A percentile compares a stretch with the other conserved stretches of the same genome.
Conservation (phyloP, 768 basidiomycete species). For the Daedaleopsis sinensis region DNA sequence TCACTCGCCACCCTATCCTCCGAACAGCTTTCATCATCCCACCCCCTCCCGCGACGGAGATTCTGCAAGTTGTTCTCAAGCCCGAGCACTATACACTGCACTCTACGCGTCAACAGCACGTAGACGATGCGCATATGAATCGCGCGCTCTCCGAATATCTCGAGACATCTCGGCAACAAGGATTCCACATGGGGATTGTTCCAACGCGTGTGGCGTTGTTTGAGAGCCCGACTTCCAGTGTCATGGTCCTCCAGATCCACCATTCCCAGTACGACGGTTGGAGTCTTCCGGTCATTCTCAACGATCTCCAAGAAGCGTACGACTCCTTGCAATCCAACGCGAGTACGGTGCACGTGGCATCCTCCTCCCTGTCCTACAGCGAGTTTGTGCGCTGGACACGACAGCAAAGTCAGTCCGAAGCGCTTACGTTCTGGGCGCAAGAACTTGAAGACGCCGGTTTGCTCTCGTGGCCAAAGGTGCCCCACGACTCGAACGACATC, state of each 20-base stretch:
- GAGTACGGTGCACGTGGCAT: too few species aligned
- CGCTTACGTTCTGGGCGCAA: neutral
- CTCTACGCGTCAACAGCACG: too few species aligned
- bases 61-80: too few species aligned
- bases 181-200: neutral
- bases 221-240: neutral
- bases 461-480: too few species aligned
- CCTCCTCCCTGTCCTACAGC: neutral
- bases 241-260: neutral
- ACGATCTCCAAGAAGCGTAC: neutral
- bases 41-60: too few species aligned
- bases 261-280: neutral
- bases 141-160: too few species aligned
- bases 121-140: too few species aligned
- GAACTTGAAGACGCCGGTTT: too few species aligned
- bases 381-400: neutral
- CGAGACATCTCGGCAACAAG: neutral
- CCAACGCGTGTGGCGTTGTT: neutral
- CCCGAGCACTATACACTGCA: too few species aligned
- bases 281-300: neutral
- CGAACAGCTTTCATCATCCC: too few species aligned
- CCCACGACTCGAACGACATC: too few species aligned
- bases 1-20: too few species aligned
- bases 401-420: neutral
- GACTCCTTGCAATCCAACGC: neutral